Base-by-base conservation (phyloP, 1,139 yeast species). In the Protomyces inundatus region DNA sequence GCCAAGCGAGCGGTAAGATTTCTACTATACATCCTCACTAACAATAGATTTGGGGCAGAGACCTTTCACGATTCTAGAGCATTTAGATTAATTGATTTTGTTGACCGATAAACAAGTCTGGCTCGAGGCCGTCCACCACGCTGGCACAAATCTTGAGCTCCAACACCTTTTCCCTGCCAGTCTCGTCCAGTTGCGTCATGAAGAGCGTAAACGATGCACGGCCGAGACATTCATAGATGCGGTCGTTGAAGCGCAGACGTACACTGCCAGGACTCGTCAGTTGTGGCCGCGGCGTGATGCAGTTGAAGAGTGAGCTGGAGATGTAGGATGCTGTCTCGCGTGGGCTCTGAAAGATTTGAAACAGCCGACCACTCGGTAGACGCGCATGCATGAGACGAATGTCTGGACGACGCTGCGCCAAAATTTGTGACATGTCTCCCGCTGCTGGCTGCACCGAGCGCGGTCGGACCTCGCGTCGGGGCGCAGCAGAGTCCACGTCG, bases 1-100 rank as follows among this genome's bases (percentile, higher is more conserved):
- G 70, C 83, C 68, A 83, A 83, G 71, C 81, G 87, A 70, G 51
- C 36, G n/a, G 35, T 50, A 32, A 32, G 37, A 16, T 12, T 2
- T 23, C 23, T 2, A 23, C 23, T 12, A 23, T 30, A 12, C 30
- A 32, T 10, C 16, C 14, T 16, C 14, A 50, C 37, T 50, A 32
- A 50, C 35, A 32, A 32, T 12, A 55, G 23, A 54, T 64, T 34
- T 65, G 62, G 54, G 66, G 66, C 12, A 32, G 66, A 5, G 66
- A 65, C 53, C 34, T 65, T 32, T 62, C 65, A 10, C 37, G 64
- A 30, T 59, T 65, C 56, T 65, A 62, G 39, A 14, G 23, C 32
- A 61, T 40, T 32, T 30, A 7, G 16, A 14, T 50, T 30, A 33
- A 5, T 39, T 5, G 14, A 9, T 39, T 16, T 42, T 30, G n/a